Base-by-base conservation (phyloP, 805 yeast genomes). In the Kazachstania viticola region DNA sequence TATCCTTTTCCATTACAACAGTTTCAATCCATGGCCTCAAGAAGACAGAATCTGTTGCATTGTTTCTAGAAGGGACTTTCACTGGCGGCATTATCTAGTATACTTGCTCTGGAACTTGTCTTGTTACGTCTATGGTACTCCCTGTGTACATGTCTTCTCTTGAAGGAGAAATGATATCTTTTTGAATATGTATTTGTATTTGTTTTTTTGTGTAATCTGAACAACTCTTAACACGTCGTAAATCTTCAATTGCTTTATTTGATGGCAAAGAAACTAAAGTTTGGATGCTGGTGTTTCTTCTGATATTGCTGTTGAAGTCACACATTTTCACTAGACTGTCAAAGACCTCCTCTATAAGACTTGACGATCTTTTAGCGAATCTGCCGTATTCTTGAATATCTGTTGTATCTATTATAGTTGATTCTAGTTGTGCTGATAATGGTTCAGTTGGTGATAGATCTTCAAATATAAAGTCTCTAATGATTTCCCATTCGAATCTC, bases 1-100 rank as follows among this genome's bases (percentile, higher is more conserved):
- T n/a, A n/a, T n/a, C n/a, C n/a, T n/a, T n/a, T n/a, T n/a, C n/a
- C n/a, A n/a, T n/a, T n/a, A n/a, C n/a, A n/a, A n/a, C n/a, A n/a
- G n/a, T n/a, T n/a, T 32, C 33, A 15, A 51, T 40, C 56, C 56
- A 51, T 15, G 48, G 31, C 22, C 36, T 41, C 21, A 51, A 33
- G 31, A 41, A 48, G 9, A 44, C 32, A 5, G 49, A 44, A 29
- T 51, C 56, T 16, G 35, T 14, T 13, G 14, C 8, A 21, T 27
- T 36, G 5, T 31, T 27, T 19, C 28, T 34, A 5, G 49, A 43
- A 3, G 44, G 29, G 3, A 42, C 25, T 9, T 32, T 28, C 9
- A 41, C 35, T 29, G 32, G 42, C 2, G 52, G 51, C 55, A 49
- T 49, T 19, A 19, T 19, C 21, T 7, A 19, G n/a, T n/a, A n/a